Percentiles rank a stretch among this genome's conserved stretches.
phyloP scores from a whole-genome alignment of 83 land plant species.

The Isoetes engelmannii region DNA sequence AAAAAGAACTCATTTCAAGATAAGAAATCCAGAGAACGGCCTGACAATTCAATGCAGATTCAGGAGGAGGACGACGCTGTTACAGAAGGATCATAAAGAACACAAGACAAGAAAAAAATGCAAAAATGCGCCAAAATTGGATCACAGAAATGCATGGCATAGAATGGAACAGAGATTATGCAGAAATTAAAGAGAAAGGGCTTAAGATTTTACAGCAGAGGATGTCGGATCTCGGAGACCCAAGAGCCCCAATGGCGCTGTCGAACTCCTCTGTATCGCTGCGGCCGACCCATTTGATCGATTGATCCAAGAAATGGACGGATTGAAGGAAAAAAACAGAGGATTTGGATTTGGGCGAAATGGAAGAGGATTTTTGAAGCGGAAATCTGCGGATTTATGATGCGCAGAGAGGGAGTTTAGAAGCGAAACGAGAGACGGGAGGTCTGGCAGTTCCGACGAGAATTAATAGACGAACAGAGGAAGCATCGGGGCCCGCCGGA shows the following conservation, averaged over 20 bases:
- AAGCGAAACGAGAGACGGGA: too few species aligned
- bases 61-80: neutral
- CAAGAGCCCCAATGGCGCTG: conserved; percentile 84
- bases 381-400: too few species aligned
- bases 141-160: neutral
- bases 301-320: too few species aligned
- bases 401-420: too few species aligned
- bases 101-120: neutral
- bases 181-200: conserved; percentile 2
- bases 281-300: conserved; percentile 21
- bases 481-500: too few species aligned
- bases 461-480: too few species aligned
- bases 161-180: neutral
- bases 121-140: neutral
- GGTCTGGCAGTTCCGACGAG: too few species aligned
- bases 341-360: too few species aligned
- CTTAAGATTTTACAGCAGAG: conserved; percentile 38
- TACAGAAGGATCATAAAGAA: neutral
- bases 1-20: too few species aligned
- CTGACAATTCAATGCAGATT: neutral
- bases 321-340: too few species aligned
- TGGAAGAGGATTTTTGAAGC: too few species aligned
- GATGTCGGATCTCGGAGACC: conserved; percentile 81
- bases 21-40: neutral
- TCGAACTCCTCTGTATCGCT: conserved; percentile 53